Conservation (phyloP, 768 basidiomycete genomes). For the Lactifluus pinguis region DNA sequence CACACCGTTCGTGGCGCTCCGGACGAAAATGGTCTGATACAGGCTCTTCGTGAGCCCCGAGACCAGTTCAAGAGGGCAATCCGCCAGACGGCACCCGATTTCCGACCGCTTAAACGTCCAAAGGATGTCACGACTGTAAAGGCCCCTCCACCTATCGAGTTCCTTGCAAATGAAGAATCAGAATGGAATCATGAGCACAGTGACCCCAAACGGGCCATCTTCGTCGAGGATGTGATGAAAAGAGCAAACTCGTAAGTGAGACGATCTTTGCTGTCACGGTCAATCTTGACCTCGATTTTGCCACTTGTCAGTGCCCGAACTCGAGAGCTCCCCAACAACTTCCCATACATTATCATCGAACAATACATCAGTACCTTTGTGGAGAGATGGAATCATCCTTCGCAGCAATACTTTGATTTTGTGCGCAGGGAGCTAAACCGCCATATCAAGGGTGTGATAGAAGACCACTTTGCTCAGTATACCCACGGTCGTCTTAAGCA, state of each 20-base stretch:
- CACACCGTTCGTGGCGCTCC: constrained; percentile 43
- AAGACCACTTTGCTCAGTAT: constrained; percentile 20
- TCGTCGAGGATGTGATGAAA: constrained; percentile 41
- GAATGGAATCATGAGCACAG: constrained; percentile 20
- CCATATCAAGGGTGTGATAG: constrained; percentile 15
- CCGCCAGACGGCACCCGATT: constrained; percentile 43
- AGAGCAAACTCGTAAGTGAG: constrained; percentile 35
- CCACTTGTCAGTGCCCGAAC: constrained; percentile 48
- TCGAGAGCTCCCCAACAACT: constrained; percentile 57
- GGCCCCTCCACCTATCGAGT: constrained; percentile 21
- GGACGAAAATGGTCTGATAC: constrained; percentile 41
- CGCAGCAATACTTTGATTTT: constrained; percentile 18
- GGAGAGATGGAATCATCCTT: constrained; percentile 17
- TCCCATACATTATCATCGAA: constrained; percentile 37
- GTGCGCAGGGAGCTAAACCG: constrained; percentile 14
- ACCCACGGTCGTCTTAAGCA: constrained; percentile 18
- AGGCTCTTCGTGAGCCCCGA: constrained; percentile 41
- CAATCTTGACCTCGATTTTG: not conserved
- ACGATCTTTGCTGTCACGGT: not conserved
- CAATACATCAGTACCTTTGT: constrained; percentile 19
- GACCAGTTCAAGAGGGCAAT: constrained; percentile 39
- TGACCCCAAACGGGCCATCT: constrained; percentile 25
- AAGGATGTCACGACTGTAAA: not conserved
- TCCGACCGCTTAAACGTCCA: constrained; percentile 36
- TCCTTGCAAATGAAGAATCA: constrained; percentile 35